Conservation (phyloP, 805 yeast genomes). For the Candida corydali region DNA sequence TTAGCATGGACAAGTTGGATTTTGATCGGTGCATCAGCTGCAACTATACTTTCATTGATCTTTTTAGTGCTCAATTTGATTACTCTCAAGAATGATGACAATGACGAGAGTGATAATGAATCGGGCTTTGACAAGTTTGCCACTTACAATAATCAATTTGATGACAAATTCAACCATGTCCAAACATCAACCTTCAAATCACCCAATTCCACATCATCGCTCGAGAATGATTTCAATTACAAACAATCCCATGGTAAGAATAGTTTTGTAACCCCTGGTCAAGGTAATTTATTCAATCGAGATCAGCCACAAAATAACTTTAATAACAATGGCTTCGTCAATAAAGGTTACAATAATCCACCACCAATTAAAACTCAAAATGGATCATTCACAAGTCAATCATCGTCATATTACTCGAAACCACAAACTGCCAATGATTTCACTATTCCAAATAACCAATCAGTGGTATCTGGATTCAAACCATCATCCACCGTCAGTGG, state of each 20-base stretch:
- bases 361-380: not conserved
- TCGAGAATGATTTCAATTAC: constrained; percentile 23
- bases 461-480: constrained; percentile 10
- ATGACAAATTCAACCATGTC: constrained; percentile 16
- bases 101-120: constrained; percentile 14
- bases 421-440: constrained; percentile 30
- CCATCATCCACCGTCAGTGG: not conserved
- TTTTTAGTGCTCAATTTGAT: constrained; percentile 35
- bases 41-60: constrained; percentile 50
- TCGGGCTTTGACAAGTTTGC: constrained; percentile 8
- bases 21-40: constrained; percentile 60
- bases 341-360: constrained; percentile 3
- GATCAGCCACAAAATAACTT: no score
- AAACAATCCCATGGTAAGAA: constrained; percentile 10
- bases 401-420: constrained; percentile 23
- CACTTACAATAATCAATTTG: constrained; percentile 12
- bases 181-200: constrained; percentile 6
- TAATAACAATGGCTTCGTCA: constrained; percentile 1
- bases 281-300: not conserved
- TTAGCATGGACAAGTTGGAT: constrained; percentile 73
- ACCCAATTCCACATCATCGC: constrained; percentile 8
- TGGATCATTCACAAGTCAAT: constrained; percentile 5
- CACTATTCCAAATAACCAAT: constrained; percentile 17
- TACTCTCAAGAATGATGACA: constrained; percentile 21
- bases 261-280: not conserved